Percentiles rank a stretch among this genome's conserved stretches.
Conservation (phyloP, 1,284 basidiomycete genomes). For the Tausonia pullulans region DNA sequence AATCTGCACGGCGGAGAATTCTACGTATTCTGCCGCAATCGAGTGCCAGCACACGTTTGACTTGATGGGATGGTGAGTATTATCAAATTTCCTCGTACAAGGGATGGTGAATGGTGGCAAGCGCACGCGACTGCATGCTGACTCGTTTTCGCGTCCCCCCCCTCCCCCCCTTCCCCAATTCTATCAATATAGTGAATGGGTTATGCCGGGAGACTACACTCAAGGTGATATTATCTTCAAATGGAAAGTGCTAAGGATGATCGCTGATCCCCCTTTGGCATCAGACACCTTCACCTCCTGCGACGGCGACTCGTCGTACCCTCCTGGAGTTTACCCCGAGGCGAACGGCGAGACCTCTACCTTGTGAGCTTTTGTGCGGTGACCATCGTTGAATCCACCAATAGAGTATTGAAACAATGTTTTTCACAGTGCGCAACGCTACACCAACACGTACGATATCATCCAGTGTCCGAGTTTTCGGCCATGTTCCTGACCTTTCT, state of each 20-base stretch:
- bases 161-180: not conserved
- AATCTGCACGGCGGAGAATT: conserved; percentile 35
- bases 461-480: too few relatives aligned
- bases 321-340: conserved; percentile 29
- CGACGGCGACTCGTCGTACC: conserved; percentile 28
- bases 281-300: conserved; percentile 33
- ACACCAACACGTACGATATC: too few relatives aligned
- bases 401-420: conserved; percentile 11
- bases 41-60: conserved; percentile 32
- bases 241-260: not conserved
- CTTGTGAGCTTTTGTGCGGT: conserved; percentile 21
- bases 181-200: not conserved
- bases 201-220: conserved; percentile 16
- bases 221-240: not conserved
- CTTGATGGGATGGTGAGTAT: conserved; percentile 34
- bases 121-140: not conserved
- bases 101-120: too few relatives aligned
- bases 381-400: conserved; percentile 22
- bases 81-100: not conserved
- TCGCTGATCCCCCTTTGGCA: not conserved
- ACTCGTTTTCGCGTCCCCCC: not conserved
- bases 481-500: too few relatives aligned
- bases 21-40: conserved; percentile 22
- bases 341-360: not conserved
- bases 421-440: too few relatives aligned